Percentiles rank a stretch among this genome's conserved stretches.
Evolutionary conservation across 148 eudicot genomes (phyloP).

Genomic region (Dianthus caryophyllus): DNA sequence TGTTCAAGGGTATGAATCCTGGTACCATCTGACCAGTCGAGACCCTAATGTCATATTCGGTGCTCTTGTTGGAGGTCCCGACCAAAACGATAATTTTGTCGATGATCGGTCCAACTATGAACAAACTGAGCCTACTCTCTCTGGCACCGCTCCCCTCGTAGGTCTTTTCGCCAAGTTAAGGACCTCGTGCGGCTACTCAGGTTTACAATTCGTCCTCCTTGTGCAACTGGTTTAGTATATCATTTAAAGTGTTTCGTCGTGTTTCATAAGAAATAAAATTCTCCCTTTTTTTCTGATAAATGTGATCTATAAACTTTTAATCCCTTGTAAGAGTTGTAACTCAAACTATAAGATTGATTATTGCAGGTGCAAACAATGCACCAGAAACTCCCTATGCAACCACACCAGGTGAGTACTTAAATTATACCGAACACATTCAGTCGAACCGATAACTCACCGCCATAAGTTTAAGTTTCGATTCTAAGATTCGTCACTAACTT

Average conservation of each 20-base stretch:
- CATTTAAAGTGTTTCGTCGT: too few relatives aligned
- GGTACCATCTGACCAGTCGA: slow-evolving; percentile 49
- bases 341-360: neutral
- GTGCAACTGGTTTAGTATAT: too few relatives aligned
- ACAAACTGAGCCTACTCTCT: slow-evolving; percentile 71
- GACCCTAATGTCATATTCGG: slow-evolving; percentile 70
- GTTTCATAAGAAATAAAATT: neutral
- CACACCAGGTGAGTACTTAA: slow-evolving; percentile 25
- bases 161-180: slow-evolving; percentile 71
- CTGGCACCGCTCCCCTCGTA: slow-evolving; percentile 72
- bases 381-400: slow-evolving; percentile 12
- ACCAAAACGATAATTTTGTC: slow-evolving; percentile 37
- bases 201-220: slow-evolving; percentile 3
- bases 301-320: neutral
- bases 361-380: slow-evolving; percentile 5
- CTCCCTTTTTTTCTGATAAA: neutral
- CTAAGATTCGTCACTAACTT: neutral
- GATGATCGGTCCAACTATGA: slow-evolving; percentile 69
- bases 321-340: too few relatives aligned
- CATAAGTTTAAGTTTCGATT: neutral
- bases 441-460: neutral
- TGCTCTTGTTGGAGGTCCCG: slow-evolving; percentile 81
- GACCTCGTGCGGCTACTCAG: slow-evolving; percentile 30
- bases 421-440: neutral
- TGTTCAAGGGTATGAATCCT: slow-evolving; percentile 63